These are phyloP conservation scores for Gentiana straminea DNA, from an alignment of 257 asterid genomes.

Conservation along the genomic window DNA sequence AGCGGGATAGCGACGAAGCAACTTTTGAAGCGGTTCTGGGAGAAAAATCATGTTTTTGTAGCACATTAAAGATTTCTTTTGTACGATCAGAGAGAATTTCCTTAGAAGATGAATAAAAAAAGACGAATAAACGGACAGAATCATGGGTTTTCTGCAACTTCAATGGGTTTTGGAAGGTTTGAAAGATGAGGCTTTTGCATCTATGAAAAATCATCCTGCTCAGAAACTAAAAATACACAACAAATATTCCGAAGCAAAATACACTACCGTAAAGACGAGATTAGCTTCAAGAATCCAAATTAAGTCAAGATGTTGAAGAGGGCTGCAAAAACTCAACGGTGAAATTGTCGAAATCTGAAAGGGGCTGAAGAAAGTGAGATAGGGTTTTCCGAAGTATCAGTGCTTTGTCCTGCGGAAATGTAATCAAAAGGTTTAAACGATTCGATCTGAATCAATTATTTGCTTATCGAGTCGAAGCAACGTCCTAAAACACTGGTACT, in stretches of 20 bases:
- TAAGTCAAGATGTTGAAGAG: too few relatives aligned
- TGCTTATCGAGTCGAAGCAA: too few relatives aligned
- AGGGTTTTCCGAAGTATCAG: too few relatives aligned
- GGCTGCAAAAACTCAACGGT: too few relatives aligned
- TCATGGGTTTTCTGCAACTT: slow-evolving; percentile 5
- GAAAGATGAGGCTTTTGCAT: slow-evolving; percentile 9
- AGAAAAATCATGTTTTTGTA: slow-evolving; percentile 20
- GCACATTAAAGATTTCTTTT: slow-evolving; percentile 1
- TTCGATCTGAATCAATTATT: too few relatives aligned
- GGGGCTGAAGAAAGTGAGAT: too few relatives aligned
- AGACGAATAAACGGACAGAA: slow-evolving; percentile 3
- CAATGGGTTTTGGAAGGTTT: slow-evolving; percentile 1
- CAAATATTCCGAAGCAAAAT: not conserved
- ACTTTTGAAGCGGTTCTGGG: slow-evolving; percentile 15
- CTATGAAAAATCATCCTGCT: slow-evolving; percentile 9
- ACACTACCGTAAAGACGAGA: not conserved
- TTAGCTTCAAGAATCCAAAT: too few relatives aligned
- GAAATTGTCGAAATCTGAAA: too few relatives aligned
- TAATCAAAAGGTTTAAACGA: too few relatives aligned
- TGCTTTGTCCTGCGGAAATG: too few relatives aligned
- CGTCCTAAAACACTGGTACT: too few relatives aligned
- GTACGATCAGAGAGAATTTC: not conserved
- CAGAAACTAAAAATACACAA: not conserved
- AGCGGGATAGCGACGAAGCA: slow-evolving; percentile 10
- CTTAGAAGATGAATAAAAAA: slow-evolving; percentile 9